These are phyloP conservation scores for Suhomyces guaymorum DNA, from an alignment of 1,139 yeast species.

Conservation along the genomic window DNA sequence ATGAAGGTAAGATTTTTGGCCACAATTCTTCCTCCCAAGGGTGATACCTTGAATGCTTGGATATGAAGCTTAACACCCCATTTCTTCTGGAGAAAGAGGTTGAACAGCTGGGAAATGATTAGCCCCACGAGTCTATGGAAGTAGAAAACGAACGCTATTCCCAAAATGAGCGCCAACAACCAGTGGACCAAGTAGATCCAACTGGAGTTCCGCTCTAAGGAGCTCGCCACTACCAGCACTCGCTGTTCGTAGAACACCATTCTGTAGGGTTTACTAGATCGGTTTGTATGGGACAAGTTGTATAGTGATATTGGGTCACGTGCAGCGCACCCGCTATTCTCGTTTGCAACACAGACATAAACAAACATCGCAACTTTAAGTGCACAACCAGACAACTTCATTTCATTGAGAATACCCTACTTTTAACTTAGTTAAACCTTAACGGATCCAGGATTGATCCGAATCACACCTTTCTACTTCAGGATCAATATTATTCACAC, in stretches of 20 bases:
- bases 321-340: neutral
- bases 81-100: constrained; percentile 64
- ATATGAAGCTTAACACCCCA: constrained; percentile 58
- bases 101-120: constrained; percentile 50
- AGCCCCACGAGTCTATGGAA: constrained; percentile 75
- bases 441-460: too few relatives aligned
- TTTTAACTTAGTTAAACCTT: too few relatives aligned
- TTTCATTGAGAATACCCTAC: neutral
- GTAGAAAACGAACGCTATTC: constrained; percentile 69
- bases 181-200: constrained; percentile 88
- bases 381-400: neutral
- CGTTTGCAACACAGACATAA: constrained; percentile 3
- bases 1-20: constrained; percentile 73
- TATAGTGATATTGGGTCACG: constrained; percentile 1
- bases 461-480: too few relatives aligned
- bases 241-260: constrained; percentile 31
- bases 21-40: constrained; percentile 79
- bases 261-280: neutral
- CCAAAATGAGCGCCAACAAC: constrained; percentile 65
- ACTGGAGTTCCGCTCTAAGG: constrained; percentile 46
- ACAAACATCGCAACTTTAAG: constrained; percentile 4
- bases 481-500: neutral
- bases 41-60: constrained; percentile 72
- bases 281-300: neutral
- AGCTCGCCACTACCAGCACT: constrained; percentile 21